Conservation (phyloP, 495 filamentous ascomycete species). For the Penicillium cataractarum region DNA sequence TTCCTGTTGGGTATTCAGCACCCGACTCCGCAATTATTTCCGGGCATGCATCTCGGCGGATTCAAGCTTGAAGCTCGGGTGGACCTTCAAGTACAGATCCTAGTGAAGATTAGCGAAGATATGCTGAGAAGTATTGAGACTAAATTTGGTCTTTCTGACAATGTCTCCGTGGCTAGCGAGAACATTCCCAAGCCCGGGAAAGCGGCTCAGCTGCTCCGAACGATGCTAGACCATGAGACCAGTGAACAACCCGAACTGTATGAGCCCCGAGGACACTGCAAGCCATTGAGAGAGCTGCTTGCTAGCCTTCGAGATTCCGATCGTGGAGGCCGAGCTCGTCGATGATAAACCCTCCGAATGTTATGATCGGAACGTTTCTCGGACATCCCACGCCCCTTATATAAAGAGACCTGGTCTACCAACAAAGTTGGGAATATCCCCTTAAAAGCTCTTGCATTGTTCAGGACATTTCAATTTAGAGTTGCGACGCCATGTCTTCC, state of each 20-base stretch:
- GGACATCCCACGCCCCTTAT: background rate
- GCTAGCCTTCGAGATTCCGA: background rate
- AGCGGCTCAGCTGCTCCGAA: background rate
- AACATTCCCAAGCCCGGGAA: background rate
- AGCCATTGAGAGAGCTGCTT: background rate
- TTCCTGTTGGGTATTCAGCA: background rate
- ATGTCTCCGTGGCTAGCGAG: background rate
- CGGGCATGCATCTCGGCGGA: background rate
- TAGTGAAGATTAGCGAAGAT: background rate
- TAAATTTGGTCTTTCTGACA: background rate
- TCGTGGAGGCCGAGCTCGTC: background rate
- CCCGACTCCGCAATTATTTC: background rate
- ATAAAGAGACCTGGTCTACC: background rate
- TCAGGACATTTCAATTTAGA: background rate
- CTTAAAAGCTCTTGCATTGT: background rate
- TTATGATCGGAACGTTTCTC: background rate
- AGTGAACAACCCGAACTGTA: background rate
- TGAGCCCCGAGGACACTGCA: background rate
- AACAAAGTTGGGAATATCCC: background rate
- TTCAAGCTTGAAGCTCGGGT: background rate
- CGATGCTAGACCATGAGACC: background rate
- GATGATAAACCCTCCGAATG: background rate
- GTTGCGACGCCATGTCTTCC: conserved; percentile 2
- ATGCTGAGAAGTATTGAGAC: background rate
- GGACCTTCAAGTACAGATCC: background rate